These are phyloP conservation scores for Colletotrichum sp. DNA, from an alignment of 2,329 filamentous ascomycete genomes.

Conservation along the genomic window DNA sequence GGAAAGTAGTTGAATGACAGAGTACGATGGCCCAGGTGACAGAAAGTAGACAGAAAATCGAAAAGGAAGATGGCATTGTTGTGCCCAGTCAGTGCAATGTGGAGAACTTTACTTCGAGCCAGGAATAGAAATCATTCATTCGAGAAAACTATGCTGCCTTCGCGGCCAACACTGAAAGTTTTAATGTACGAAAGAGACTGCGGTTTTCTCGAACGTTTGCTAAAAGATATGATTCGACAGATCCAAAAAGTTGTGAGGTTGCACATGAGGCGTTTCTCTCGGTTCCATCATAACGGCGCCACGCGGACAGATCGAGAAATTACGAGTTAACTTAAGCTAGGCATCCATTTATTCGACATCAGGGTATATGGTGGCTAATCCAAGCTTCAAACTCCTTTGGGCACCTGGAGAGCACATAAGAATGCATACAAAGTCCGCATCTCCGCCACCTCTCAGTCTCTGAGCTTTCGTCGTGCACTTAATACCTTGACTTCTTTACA, in stretches of 20 bases:
- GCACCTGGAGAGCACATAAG: neutral
- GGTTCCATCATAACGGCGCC: neutral
- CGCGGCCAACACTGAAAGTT: neutral
- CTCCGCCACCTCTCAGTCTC: neutral
- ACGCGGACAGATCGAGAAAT: neutral
- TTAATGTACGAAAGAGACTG: neutral
- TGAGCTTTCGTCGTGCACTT: neutral
- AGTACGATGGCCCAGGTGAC: neutral
- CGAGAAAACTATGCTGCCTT: rapidly evolving
- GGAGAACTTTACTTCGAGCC: neutral
- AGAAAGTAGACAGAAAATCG: neutral
- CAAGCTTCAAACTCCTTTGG: neutral
- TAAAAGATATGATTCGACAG: too few species aligned
- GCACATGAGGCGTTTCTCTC: neutral
- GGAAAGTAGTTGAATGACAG: neutral
- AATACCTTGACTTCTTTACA: neutral
- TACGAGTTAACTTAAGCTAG: neutral
- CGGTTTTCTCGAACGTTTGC: neutral
- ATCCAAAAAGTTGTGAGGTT: too few species aligned
- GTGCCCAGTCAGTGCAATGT: neutral
- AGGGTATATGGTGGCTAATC: neutral
- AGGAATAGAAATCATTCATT: neutral
- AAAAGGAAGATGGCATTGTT: neutral
- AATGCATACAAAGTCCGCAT: neutral
- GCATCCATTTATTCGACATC: neutral